Evolutionary conservation across 306 rosid species (phyloP), one percentile per base, ranked within the genome.

Genomic region (Medicago arabica): DNA sequence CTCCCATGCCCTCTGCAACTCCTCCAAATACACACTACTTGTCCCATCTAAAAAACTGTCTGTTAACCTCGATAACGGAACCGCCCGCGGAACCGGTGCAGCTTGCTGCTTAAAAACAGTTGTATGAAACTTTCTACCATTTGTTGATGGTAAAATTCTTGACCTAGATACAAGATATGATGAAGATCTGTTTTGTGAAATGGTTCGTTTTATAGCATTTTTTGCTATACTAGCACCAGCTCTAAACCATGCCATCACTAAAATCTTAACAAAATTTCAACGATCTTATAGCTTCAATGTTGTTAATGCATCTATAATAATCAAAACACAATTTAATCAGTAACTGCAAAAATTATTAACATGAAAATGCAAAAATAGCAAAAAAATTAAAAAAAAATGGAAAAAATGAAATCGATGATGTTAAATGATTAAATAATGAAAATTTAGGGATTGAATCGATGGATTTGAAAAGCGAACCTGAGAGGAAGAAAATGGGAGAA

Each of bases 1-100:
- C 68, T 95, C 99, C 99, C 99, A 95, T 15, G 97, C 97, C 87
- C 99, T 88, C 78, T 95, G 97, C 81, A 95, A 97, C 86, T 93
- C 97, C 75, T 95, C 99, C 78, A 90, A 80, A 72, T 95, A 95
- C 60, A 95, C 99, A 79, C 93, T 95, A 79, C 97, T 95, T 0
- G 97, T 92, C 67, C 99, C 99, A 87, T 95, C 97, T 61, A 92
- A 72, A 83, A 95, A 95, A 80, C 96, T 95, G 38, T 95, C 99
- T 9, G 93, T 95, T 18, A 95, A 82, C 85, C 86, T 85, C 17
- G 99, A 95, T 40, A 95, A 96, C 7, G 99, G 99, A n/a, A 92
- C 99, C 2, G 96, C 85, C 4, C 87, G 90, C 6, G 99, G 97
- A 4, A 83, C 86, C 1, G 97, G 99, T 2, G 97, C 93, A 5